These are phyloP conservation scores for Candida endomychidarum DNA, from an alignment of 805 yeast genomes.

Conservation along the genomic window DNA sequence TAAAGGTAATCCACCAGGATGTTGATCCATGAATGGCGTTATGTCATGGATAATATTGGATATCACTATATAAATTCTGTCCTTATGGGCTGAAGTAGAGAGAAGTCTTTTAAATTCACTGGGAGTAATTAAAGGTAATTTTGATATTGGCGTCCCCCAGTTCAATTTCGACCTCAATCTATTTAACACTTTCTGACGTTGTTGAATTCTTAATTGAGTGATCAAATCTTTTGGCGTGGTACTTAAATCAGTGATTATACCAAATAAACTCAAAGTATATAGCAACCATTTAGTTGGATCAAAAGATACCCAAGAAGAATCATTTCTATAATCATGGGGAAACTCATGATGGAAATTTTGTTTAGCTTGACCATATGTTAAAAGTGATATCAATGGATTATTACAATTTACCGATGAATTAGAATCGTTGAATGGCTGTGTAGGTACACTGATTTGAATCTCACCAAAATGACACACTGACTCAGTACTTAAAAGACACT, in stretches of 20 bases:
- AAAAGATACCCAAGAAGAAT: constrained; percentile 66
- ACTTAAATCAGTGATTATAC: constrained; percentile 60
- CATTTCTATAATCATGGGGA: constrained; percentile 84
- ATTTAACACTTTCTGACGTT: constrained; percentile 79
- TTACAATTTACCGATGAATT: constrained; percentile 71
- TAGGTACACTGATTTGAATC: constrained; percentile 67
- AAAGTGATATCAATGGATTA: constrained; percentile 54
- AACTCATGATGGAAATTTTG: constrained; percentile 96
- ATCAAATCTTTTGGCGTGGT: constrained; percentile 69
- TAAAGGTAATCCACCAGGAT: constrained; percentile 89
- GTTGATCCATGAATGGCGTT: constrained; percentile 85
- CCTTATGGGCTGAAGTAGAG: constrained; percentile 36
- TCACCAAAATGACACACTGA: constrained; percentile 71
- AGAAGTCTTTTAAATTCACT: constrained; percentile 44
- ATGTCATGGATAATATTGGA: constrained; percentile 93
- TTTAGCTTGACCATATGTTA: constrained; percentile 87
- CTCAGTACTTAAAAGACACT: constrained; percentile 73
- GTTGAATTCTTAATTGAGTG: constrained; percentile 53
- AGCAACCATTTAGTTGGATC: constrained; percentile 88
- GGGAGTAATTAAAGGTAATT: constrained; percentile 65
- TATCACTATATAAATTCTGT: constrained; percentile 70
- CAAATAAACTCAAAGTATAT: constrained; percentile 48
- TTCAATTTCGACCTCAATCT: constrained; percentile 71
- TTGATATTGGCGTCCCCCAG: constrained; percentile 94
- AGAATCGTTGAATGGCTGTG: constrained; percentile 48